Conservation (phyloP, 2,329 filamentous ascomycete species). For the Colletotrichum liaoningense region DNA sequence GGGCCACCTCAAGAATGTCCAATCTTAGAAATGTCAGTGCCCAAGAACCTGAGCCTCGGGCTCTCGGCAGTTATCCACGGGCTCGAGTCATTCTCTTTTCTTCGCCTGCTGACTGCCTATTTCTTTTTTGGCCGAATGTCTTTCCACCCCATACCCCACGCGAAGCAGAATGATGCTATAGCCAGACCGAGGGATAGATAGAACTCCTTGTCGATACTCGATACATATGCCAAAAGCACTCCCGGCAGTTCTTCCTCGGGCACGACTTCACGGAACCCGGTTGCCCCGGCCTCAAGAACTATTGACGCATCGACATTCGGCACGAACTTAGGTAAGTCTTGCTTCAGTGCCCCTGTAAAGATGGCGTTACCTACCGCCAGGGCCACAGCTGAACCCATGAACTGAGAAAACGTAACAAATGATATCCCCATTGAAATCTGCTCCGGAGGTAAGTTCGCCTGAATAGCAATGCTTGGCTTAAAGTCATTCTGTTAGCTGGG, state of each 20-base stretch:
- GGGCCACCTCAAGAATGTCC: too few relatives aligned
- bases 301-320: constrained; percentile 40
- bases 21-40: background rate
- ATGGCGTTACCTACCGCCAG: constrained; percentile 41
- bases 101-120: background rate
- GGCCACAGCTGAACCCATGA: constrained; percentile 40
- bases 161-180: constrained; percentile 46
- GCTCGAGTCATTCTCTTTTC: constrained; percentile 24
- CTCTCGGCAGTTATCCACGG: background rate
- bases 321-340: background rate
- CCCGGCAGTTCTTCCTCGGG: constrained; percentile 42
- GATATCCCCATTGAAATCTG: constrained; percentile 42
- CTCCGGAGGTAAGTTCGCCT: constrained; percentile 37
- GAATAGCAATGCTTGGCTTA: constrained; percentile 41
- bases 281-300: constrained; percentile 56
- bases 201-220: constrained; percentile 45
- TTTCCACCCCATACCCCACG: constrained; percentile 59
- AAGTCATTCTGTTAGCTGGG: background rate
- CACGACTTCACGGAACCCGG: constrained; percentile 49
- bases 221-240: constrained; percentile 54
- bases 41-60: background rate
- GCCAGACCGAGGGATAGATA: constrained; percentile 45
- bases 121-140: constrained; percentile 53
- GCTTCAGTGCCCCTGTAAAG: constrained; percentile 35
- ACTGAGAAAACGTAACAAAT: constrained; percentile 41